phyloP scores from a whole-genome alignment of 108 stramenopile species.

The Schizochytrium sp. region DNA sequence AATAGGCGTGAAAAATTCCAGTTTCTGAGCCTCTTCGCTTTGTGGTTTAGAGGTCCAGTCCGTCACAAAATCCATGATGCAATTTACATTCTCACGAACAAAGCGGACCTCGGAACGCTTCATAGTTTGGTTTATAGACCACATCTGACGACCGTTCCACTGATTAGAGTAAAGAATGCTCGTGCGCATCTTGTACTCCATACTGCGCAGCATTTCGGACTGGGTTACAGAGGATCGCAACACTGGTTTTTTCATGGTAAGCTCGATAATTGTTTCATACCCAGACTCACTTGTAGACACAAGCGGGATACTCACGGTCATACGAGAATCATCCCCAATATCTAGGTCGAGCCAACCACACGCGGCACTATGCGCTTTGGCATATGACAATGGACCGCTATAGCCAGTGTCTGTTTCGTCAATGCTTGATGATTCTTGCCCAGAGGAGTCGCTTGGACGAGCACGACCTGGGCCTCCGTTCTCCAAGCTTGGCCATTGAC shows the following conservation, averaged over 20 bases:
- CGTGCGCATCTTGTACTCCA: slow-evolving; percentile 40
- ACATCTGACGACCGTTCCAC: slow-evolving; percentile 39
- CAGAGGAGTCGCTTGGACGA: too few relatives aligned
- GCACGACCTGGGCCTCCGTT: too few relatives aligned
- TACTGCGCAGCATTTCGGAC: background rate
- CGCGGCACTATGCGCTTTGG: slow-evolving; percentile 20
- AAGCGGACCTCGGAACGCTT: slow-evolving; percentile 5
- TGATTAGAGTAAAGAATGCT: slow-evolving; percentile 21
- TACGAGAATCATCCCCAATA: background rate
- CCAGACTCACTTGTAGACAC: slow-evolving; percentile 41
- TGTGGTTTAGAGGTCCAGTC: slow-evolving; percentile 29
- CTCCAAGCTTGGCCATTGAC: too few relatives aligned
- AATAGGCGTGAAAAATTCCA: slow-evolving; percentile 48
- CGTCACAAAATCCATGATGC: slow-evolving; percentile 27
- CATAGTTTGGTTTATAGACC: slow-evolving; percentile 1
- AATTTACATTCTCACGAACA: slow-evolving; percentile 21
- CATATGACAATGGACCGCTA: slow-evolving; percentile 18
- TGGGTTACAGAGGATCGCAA: slow-evolving; percentile 46
- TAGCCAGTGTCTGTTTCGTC: background rate
- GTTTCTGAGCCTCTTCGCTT: background rate
- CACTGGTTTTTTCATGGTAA: background rate
- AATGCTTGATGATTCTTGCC: background rate
- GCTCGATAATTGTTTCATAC: slow-evolving; percentile 28
- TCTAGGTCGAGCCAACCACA: slow-evolving; percentile 44
- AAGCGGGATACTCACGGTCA: slow-evolving; percentile 13